These are phyloP conservation scores for Begonia loranthoides DNA, from an alignment of 306 rosid species.

Conservation along the genomic window DNA sequence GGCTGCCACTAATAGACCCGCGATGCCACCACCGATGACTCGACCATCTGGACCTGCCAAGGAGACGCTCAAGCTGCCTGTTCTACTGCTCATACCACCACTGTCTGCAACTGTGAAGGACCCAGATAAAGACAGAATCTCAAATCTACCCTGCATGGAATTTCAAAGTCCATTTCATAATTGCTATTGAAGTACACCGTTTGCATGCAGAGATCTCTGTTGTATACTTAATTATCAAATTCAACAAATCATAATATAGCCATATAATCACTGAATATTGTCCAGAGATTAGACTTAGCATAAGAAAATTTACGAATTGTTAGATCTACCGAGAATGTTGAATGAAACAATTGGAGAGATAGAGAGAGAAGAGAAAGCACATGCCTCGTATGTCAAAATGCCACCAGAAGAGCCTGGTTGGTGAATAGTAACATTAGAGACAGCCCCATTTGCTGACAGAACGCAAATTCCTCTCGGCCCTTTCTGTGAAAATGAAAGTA, in stretches of 20 bases:
- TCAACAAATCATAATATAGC: not conserved
- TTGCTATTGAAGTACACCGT: not conserved
- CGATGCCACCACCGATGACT: conserved; percentile 70
- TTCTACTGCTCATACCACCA: conserved; percentile 29
- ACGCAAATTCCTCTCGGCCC: conserved; percentile 54
- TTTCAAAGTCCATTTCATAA: not conserved
- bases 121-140: conserved; percentile 66
- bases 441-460: conserved; percentile 75
- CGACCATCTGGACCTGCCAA: conserved; percentile 77
- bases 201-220: too few relatives aligned
- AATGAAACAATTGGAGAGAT: not conserved
- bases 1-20: conserved; percentile 69
- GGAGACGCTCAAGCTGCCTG: conserved; percentile 63
- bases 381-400: conserved; percentile 69
- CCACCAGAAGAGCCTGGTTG: conserved; percentile 66
- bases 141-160: conserved; percentile 61
- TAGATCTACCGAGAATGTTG: too few relatives aligned
- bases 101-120: conserved; percentile 32
- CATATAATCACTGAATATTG: too few relatives aligned
- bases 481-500: conserved; percentile 47
- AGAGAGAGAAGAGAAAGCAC: not conserved
- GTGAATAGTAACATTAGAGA: conserved; percentile 65
- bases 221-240: not conserved
- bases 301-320: too few relatives aligned
- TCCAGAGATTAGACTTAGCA: too few relatives aligned